Percentiles rank a stretch among this genome's conserved stretches.
These are phyloP conservation scores for Peltaster fructicola DNA, from an alignment of 2,329 filamentous ascomycete species.

Conservation along the genomic window DNA sequence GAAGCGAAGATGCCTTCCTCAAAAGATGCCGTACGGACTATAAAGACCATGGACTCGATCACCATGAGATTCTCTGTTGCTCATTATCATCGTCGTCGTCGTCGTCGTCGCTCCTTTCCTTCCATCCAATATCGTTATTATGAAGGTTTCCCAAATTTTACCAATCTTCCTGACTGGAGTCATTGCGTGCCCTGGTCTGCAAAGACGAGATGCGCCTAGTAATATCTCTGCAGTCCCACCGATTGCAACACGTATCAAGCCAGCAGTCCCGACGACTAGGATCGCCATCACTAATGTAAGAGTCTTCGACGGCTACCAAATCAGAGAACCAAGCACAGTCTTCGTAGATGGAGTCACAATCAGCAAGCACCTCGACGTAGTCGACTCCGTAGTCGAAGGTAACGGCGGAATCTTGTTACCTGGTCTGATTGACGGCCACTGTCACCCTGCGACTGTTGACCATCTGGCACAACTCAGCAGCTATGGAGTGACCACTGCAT, in stretches of 20 bases:
- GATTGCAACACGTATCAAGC: constrained; percentile 1
- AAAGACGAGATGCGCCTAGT: too few species aligned
- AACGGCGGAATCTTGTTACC: neutral
- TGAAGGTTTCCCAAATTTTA: too few species aligned
- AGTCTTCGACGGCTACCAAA: constrained; percentile 1
- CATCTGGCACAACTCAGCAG: neutral
- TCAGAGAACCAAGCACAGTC: neutral
- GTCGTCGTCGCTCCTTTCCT: too few species aligned
- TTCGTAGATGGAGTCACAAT: neutral
- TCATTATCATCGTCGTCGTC: too few species aligned
- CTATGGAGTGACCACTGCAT: constrained; percentile 1
- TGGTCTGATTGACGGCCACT: neutral
- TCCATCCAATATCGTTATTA: too few species aligned
- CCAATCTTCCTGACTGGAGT: too few species aligned
- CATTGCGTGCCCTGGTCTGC: too few species aligned
- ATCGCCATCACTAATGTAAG: neutral
- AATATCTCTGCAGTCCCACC: neutral
- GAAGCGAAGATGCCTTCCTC: too few species aligned
- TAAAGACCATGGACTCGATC: too few species aligned
- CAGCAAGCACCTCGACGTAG: neutral
- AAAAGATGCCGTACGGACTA: too few species aligned
- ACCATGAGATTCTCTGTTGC: too few species aligned
- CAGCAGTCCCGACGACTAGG: neutral
- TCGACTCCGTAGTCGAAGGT: constrained; percentile 1
- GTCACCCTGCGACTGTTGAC: neutral